These are phyloP conservation scores for Xerophyta viscosa DNA, from an alignment of 106 monocot genomes.

Conservation along the genomic window DNA sequence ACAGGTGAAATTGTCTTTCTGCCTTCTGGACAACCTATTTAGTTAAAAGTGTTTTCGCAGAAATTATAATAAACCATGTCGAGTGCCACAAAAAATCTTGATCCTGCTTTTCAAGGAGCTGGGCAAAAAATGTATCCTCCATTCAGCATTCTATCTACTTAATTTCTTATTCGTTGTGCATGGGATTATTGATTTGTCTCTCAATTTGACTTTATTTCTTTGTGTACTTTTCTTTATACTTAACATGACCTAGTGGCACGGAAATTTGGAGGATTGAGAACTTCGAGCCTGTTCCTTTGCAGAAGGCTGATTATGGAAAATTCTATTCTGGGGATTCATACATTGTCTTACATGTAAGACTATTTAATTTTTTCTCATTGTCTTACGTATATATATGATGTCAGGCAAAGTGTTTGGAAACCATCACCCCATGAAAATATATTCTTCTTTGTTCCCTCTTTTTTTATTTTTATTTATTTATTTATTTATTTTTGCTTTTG, in stretches of 20 bases:
- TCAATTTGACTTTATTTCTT: background rate
- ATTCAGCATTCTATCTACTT: background rate
- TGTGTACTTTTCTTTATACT: constrained; percentile 3
- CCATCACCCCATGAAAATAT: background rate
- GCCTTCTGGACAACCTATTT: too few relatives aligned
- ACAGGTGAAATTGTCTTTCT: too few relatives aligned
- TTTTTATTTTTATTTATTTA: too few relatives aligned
- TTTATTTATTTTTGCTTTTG: background rate
- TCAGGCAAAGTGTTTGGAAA: background rate
- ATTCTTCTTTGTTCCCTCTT: too few relatives aligned
- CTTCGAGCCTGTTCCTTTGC: constrained; percentile 54
- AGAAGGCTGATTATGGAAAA: constrained; percentile 56
- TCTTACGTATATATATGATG: background rate
- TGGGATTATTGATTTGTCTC: background rate
- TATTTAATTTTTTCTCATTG: background rate
- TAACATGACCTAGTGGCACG: constrained; percentile 39
- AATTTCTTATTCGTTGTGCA: background rate
- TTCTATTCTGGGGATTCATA: constrained; percentile 68
- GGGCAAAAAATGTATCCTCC: constrained; percentile 61
- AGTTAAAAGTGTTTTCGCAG: too few relatives aligned
- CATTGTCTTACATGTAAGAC: constrained; percentile 52
- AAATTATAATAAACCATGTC: constrained; percentile 25
- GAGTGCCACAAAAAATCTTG: constrained; percentile 28
- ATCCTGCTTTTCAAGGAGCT: too few relatives aligned
- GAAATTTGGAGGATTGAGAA: constrained; percentile 71